A percentile compares a stretch with the other conserved stretches of the same genome.
Conservation (phyloP, 139 green algal species). For the Yamagishiella unicocca region DNA sequence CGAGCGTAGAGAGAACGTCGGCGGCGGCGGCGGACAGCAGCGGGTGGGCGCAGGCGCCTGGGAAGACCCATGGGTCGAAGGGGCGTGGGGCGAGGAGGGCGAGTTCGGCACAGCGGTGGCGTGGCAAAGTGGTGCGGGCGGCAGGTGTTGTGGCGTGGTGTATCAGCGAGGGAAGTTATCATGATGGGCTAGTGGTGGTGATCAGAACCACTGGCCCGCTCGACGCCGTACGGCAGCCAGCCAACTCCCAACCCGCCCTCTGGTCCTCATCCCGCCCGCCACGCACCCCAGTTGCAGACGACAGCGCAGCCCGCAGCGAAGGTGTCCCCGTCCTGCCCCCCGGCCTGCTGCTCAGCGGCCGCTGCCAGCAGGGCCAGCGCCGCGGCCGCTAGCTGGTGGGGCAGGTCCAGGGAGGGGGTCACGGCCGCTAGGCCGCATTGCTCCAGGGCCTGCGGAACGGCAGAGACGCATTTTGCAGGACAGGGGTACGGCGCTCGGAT, state of each 20-base stretch:
- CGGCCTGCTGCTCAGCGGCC: background rate
- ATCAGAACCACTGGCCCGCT: no score
- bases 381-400: conserved; percentile 15
- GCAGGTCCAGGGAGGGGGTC: conserved; percentile 24
- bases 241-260: no score
- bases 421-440: background rate
- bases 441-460: background rate
- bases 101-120: no score
- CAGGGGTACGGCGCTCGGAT: background rate
- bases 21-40: background rate
- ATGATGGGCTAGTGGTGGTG: no score
- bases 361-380: conserved; percentile 34
- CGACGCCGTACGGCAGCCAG: no score
- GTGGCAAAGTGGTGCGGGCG: no score
- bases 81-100: no score
- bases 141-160: no score
- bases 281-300: conserved; percentile 42
- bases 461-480: background rate
- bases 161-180: no score
- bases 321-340: background rate
- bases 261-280: no score
- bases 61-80: background rate
- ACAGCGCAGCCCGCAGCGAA: background rate
- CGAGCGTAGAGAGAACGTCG: conserved; percentile 22
- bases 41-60: conserved; percentile 30